Conservation (phyloP, 2,329 filamentous ascomycete species). For the Aspergillus niger region DNA sequence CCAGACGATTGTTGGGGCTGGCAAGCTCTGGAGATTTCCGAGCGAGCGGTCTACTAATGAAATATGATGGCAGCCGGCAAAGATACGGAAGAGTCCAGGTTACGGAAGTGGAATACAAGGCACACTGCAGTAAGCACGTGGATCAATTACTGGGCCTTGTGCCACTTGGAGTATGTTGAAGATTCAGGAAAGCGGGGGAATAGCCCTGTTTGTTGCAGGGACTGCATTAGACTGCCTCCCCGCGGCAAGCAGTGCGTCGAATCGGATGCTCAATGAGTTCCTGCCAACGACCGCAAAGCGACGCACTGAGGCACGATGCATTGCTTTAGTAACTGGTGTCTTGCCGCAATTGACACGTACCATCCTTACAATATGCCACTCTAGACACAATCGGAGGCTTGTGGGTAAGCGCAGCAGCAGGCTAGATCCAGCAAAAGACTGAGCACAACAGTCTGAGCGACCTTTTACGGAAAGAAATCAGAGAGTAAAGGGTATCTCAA, state of each 20-base stretch:
- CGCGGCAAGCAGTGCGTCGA: slow-evolving; percentile 4
- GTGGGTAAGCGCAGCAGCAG: slow-evolving; percentile 4
- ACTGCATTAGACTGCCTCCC: slow-evolving; percentile 1
- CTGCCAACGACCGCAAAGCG: slow-evolving; percentile 14
- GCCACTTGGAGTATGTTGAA: neutral
- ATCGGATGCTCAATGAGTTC: slow-evolving; percentile 3
- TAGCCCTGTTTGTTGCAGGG: neutral
- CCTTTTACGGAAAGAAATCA: neutral
- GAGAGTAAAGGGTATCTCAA: neutral
- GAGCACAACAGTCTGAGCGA: slow-evolving; percentile 1
- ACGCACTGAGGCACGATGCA: neutral
- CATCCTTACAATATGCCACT: slow-evolving; percentile 12
- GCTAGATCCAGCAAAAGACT: slow-evolving; percentile 2
- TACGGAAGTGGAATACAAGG: neutral
- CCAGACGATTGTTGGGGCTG: neutral
- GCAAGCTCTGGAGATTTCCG: neutral
- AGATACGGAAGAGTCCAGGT: neutral
- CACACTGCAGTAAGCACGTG: slow-evolving; percentile 1
- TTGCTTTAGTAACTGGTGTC: neutral
- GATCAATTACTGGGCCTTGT: neutral
- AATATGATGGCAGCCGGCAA: neutral
- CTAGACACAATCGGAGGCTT: slow-evolving; percentile 11
- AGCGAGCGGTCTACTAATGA: neutral
- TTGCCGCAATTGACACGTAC: neutral
- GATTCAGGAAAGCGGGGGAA: neutral